Conservation (phyloP, 805 yeast species). For the Allodekkera sacchari region DNA sequence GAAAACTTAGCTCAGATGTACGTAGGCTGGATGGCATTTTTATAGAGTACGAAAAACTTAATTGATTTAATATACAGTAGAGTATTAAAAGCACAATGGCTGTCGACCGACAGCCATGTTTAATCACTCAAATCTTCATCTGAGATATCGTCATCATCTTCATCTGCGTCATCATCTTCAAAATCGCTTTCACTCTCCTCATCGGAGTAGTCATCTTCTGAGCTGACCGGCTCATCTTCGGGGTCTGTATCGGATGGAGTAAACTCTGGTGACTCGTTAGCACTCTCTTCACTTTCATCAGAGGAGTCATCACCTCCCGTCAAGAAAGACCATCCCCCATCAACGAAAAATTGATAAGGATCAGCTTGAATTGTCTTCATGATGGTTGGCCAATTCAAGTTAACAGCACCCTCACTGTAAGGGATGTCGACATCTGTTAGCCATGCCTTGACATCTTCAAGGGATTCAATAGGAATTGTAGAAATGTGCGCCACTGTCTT, state of each 20-base stretch:
- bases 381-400: constrained; percentile 90
- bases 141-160: constrained; percentile 16
- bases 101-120: too few relatives aligned
- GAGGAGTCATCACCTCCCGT: constrained; percentile 82
- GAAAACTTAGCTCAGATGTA: constrained; percentile 80
- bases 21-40: constrained; percentile 84
- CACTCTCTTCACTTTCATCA: constrained; percentile 59
- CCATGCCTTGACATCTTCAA: constrained; percentile 95
- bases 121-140: constrained; percentile 19
- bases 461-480: constrained; percentile 85
- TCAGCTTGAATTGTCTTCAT: constrained; percentile 91
- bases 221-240: constrained; percentile 40
- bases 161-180: constrained; percentile 16
- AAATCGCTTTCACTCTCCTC: constrained; percentile 17
- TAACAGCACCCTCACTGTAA: constrained; percentile 87
- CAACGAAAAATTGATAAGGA: constrained; percentile 87
- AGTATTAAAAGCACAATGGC: constrained; percentile 2
- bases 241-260: constrained; percentile 59
- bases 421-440: constrained; percentile 96
- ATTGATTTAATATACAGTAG: constrained; percentile 1
- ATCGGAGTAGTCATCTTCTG: constrained; percentile 22
- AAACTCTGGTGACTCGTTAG: constrained; percentile 54
- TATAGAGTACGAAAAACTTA: constrained; percentile 18
- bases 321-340: constrained; percentile 95
- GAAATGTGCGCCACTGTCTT: constrained; percentile 87